Evolutionary conservation across 345 rosid species (phyloP).

Genomic region (Eucalyptus regnans): DNA sequence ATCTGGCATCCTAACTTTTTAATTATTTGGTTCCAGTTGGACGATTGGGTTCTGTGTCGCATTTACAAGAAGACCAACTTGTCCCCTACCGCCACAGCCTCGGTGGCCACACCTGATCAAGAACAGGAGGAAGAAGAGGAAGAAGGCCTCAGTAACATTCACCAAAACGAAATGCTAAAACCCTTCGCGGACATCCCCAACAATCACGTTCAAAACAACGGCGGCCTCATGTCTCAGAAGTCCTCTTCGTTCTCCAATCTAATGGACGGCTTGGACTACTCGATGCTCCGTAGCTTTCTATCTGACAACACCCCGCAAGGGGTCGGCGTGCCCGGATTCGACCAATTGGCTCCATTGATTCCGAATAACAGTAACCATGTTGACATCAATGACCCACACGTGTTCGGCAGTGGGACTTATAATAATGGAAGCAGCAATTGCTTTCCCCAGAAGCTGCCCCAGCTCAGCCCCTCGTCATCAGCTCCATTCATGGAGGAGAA

Average conservation of each 20-base stretch:
- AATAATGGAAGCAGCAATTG: background rate
- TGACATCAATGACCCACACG: conserved; percentile 2
- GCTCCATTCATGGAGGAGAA: background rate
- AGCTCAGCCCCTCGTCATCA: conserved; percentile 23
- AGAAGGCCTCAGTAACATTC: conserved; percentile 8
- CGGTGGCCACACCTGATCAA: conserved; percentile 21
- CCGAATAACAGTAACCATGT: background rate
- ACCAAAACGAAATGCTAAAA: background rate
- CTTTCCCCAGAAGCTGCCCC: conserved; percentile 37
- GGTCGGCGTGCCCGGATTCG: background rate
- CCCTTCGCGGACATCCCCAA: background rate
- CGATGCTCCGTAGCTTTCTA: conserved; percentile 40
- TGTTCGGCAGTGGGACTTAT: conserved; percentile 1
- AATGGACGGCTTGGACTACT: conserved; percentile 63
- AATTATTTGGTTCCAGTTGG: conserved; percentile 37
- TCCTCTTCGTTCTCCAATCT: conserved; percentile 72
- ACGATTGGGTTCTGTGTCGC: conserved; percentile 99
- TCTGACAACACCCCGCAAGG: conserved; percentile 27
- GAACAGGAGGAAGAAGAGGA: conserved; percentile 62
- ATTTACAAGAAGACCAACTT: conserved; percentile 74
- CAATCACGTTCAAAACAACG: background rate
- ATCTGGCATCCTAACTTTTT: background rate
- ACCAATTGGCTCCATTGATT: background rate
- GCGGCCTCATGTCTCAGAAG: conserved; percentile 42
- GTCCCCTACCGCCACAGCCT: conserved; percentile 22